phyloP scores from a whole-genome alignment of 1,284 basidiomycete genomes.

The Pseudozyma tsukubaensis region DNA sequence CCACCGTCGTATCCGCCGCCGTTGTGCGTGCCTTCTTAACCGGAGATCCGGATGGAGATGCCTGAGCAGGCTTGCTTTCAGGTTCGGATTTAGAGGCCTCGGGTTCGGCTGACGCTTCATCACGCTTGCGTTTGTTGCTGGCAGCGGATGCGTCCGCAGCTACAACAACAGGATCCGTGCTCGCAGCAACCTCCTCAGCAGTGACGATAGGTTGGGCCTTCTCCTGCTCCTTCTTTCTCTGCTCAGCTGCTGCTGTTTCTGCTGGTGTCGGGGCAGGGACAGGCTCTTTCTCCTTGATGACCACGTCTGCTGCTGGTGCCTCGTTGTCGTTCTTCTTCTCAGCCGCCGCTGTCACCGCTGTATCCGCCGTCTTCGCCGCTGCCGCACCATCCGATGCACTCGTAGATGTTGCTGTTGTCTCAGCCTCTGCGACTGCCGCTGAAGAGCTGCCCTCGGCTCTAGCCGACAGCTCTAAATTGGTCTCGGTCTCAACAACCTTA shows the following conservation, averaged over 20 bases:
- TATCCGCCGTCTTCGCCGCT: neutral
- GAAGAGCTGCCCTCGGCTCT: slow-evolving; percentile 28
- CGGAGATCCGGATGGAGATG: slow-evolving; percentile 9
- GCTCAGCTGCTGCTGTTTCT: neutral
- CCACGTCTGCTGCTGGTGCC: slow-evolving; percentile 38
- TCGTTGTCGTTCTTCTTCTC: slow-evolving; percentile 8
- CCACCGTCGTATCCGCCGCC: slow-evolving; percentile 2
- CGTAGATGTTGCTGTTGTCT: neutral
- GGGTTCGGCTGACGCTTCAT: neutral
- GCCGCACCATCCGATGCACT: neutral
- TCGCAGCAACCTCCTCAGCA: neutral
- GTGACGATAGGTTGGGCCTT: neutral
- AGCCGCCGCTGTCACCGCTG: slow-evolving; percentile 1
- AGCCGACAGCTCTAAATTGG: slow-evolving; percentile 34
- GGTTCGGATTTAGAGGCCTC: neutral
- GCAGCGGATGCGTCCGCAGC: slow-evolving; percentile 1
- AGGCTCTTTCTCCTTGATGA: slow-evolving; percentile 36
- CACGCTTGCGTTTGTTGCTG: slow-evolving; percentile 38
- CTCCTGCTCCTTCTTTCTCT: neutral
- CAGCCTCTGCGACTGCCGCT: neutral
- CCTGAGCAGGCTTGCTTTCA: neutral
- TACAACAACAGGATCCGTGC: neutral
- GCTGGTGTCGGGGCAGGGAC: neutral
- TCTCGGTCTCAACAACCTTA: slow-evolving; percentile 36
- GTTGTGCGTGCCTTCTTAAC: slow-evolving; percentile 29